A percentile compares a stretch with the other conserved stretches of the same genome.
These are phyloP conservation scores for Ogataea pini DNA, from an alignment of 805 yeast species.

Conservation along the genomic window DNA sequence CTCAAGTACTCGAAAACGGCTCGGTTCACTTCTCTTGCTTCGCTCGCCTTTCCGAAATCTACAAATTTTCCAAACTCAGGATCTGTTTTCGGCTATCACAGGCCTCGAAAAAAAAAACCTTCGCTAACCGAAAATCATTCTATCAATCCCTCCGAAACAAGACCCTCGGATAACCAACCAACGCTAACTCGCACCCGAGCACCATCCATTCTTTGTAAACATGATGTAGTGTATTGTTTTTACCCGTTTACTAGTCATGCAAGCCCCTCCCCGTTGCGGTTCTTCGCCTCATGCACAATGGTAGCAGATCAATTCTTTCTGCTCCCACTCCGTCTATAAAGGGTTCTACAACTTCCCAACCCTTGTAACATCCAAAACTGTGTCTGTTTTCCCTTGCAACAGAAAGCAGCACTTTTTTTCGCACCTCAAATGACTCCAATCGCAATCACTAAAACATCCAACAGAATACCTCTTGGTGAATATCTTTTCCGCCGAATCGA, in stretches of 20 bases:
- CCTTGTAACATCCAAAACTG: background rate
- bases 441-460: constrained; percentile 4
- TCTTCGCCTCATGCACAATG: background rate
- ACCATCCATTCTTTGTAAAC: background rate
- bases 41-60: background rate
- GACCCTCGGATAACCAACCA: background rate
- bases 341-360: background rate
- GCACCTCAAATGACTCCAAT: constrained; percentile 12
- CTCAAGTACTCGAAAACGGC: too few species aligned
- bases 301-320: constrained; percentile 3
- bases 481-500: constrained; percentile 62
- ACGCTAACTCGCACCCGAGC: background rate
- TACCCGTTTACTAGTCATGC: background rate
- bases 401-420: background rate
- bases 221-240: background rate
- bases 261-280: background rate
- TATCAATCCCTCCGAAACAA: background rate
- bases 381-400: too few species aligned
- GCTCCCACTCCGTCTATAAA: background rate
- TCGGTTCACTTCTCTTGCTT: background rate
- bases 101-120: background rate
- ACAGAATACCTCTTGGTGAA: constrained; percentile 57
- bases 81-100: constrained; percentile 1
- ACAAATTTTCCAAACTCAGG: background rate
- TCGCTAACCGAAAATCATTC: background rate